Evolutionary conservation across 2,329 filamentous ascomycete species (phyloP), one percentile per base, ranked within the genome.

Genomic region (Paraphoma sp.): DNA sequence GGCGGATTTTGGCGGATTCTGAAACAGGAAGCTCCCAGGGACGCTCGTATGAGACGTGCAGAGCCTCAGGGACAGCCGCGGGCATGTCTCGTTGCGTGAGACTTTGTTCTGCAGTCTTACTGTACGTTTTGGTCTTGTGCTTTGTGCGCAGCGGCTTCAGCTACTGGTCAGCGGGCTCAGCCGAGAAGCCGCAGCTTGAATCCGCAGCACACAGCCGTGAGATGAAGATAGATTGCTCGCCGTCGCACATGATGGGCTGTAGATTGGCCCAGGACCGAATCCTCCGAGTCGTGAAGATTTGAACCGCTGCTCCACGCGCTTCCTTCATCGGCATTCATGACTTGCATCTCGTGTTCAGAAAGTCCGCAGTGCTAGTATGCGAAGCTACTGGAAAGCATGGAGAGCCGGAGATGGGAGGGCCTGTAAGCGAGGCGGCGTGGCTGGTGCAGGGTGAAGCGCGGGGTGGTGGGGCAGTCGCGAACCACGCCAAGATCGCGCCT

Each of bases 1-100:
- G 63, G 63, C 33, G 33, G 33, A 17, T 12, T 33, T 23, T 3
- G n/a, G 33, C 33, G 63, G 43, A 17, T 12, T 33, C 48, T 68
- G 65, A 68, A 69, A 69, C 67, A 58, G 60, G 63, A 60, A 67
- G 65, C 60, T 57, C 8, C 45, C 49, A 56, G 60, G 60, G 55
- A 57, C 54, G 46, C 57, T 47, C 49, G 50, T 49, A 56, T 64
- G 63, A 63, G 62, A 69, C 67, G 59, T 33, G 58, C 44, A 48
- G 45, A 62, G 64, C 67, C 59, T 65, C 67, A 68, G 23, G 18
- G 23, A 42, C 18, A n/a, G 28, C n/a, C 40, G 16, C 40, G 12
- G 10, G 14, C 14, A 36, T 36, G 33, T 36, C 33, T 36, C 33
- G 33, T 2, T 36, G 14, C 14, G 9, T 14, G 14, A 36, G 33